These are phyloP conservation scores for Grosmannia penicillata DNA, from an alignment of 2,329 filamentous ascomycete genomes.

Conservation along the genomic window DNA sequence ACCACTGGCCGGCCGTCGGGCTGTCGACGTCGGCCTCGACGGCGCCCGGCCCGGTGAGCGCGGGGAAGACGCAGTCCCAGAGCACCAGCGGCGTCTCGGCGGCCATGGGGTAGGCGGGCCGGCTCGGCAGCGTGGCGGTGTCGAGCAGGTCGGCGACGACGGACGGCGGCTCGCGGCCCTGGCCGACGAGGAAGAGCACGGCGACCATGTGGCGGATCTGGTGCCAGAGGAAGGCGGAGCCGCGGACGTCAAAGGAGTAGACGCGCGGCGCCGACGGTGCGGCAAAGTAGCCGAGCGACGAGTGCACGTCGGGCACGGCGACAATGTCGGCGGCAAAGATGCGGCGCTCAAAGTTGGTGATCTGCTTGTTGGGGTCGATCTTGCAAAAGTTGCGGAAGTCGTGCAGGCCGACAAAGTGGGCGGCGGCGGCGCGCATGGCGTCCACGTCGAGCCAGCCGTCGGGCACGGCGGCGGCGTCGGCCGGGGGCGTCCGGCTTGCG, in stretches of 20 bases:
- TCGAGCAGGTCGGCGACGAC: conserved; percentile 66
- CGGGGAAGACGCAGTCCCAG: conserved; percentile 88
- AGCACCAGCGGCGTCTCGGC: conserved; percentile 80
- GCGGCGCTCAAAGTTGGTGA: conserved; percentile 63
- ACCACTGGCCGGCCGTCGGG: conserved; percentile 21
- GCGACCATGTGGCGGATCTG: conserved; percentile 93
- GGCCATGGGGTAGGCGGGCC: conserved; percentile 82
- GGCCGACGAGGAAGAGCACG: conserved; percentile 81
- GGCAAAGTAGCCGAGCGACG: conserved; percentile 39
- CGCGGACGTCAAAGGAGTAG: conserved; percentile 78
- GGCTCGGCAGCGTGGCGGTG: conserved; percentile 51
- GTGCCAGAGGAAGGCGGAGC: conserved; percentile 93
- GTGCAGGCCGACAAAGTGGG: conserved; percentile 65
- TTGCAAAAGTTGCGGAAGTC: conserved; percentile 98
- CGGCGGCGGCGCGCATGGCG: conserved; percentile 72
- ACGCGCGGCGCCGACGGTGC: conserved; percentile 37
- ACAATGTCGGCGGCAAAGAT: conserved; percentile 74
- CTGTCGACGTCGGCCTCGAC: conserved; percentile 13
- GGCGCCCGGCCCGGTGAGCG: conserved; percentile 18
- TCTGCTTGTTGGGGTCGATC: conserved; percentile 78
- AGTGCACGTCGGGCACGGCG: conserved; percentile 41
- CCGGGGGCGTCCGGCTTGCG: conserved; percentile 31
- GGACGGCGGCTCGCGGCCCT: conserved; percentile 64
- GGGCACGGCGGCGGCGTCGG: conserved; percentile 19
- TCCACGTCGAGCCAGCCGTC: conserved; percentile 77